A percentile compares a stretch with the other conserved stretches of the same genome.
Evolutionary conservation across 2,329 filamentous ascomycete genomes (phyloP).

Genomic region (Alternaria gansuensis): DNA sequence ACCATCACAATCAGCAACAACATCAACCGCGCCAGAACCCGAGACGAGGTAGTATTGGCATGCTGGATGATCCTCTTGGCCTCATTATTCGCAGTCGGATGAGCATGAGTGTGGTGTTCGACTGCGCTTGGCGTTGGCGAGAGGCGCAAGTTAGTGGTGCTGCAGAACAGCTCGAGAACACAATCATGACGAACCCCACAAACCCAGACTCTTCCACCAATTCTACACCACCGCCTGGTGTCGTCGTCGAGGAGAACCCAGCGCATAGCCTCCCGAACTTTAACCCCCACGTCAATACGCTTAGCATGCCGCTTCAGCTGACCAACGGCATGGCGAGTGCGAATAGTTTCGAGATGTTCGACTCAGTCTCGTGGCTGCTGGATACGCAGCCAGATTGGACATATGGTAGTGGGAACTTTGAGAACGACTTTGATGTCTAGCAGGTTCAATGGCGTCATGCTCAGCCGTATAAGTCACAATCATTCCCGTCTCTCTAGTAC

Average conservation of each 20-base stretch:
- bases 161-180: slow-evolving; percentile 61
- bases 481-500: neutral
- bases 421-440: slow-evolving; percentile 46
- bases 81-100: slow-evolving; percentile 84
- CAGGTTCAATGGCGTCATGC: neutral
- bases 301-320: slow-evolving; percentile 66
- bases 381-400: slow-evolving; percentile 69
- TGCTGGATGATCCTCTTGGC: slow-evolving; percentile 74
- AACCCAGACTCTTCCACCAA: slow-evolving; percentile 76
- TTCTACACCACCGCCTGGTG: slow-evolving; percentile 66
- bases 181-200: slow-evolving; percentile 86
- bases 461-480: neutral
- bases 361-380: slow-evolving; percentile 92
- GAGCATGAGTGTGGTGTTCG: slow-evolving; percentile 85
- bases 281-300: slow-evolving; percentile 50
- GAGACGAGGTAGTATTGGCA: slow-evolving; percentile 40
- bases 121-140: slow-evolving; percentile 86
- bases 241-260: slow-evolving; percentile 44
- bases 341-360: slow-evolving; percentile 74
- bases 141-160: slow-evolving; percentile 66
- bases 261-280: slow-evolving; percentile 48
- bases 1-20: slow-evolving; percentile 36
- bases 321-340: slow-evolving; percentile 61
- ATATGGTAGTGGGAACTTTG: slow-evolving; percentile 41
- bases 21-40: slow-evolving; percentile 34